phyloP scores from a whole-genome alignment of 2,329 filamentous ascomycete genomes.

The Remersonia thermophila region DNA sequence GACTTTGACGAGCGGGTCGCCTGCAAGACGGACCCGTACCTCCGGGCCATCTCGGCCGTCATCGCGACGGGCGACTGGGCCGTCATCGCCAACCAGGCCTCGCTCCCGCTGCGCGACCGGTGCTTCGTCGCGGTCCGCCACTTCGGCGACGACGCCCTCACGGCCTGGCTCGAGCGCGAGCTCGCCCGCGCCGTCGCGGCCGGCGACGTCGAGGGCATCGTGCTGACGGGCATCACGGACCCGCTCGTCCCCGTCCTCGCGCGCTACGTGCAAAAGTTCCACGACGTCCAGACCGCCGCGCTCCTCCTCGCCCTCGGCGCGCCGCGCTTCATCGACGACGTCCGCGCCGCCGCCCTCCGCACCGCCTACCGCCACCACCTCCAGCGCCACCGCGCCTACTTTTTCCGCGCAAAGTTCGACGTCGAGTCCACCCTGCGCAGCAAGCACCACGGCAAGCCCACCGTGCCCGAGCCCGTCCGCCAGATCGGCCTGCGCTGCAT shows the following conservation, averaged over 20 bases:
- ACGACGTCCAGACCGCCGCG: conserved; percentile 68
- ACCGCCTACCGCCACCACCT: conserved; percentile 58
- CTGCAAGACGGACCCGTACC: conserved; percentile 61
- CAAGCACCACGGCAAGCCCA: conserved; percentile 49
- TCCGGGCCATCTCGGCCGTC: conserved; percentile 66
- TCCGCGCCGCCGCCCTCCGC: conserved; percentile 64
- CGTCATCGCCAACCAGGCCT: conserved; percentile 58
- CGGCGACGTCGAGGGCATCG: conserved; percentile 65
- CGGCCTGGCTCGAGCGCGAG: conserved; percentile 55
- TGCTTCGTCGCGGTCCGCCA: conserved; percentile 60
- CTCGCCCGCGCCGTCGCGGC: conserved; percentile 47
- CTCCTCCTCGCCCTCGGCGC: conserved; percentile 62
- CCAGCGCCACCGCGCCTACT: conserved; percentile 60
- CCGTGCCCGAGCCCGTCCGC: conserved; percentile 50
- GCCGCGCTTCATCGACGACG: conserved; percentile 65
- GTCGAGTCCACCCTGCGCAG: conserved; percentile 62
- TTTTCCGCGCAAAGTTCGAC: conserved; percentile 65
- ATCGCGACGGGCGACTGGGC: conserved; percentile 69
- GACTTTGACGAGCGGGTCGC: conserved; percentile 48
- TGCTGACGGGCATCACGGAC: conserved; percentile 66
- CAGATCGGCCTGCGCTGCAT: conserved; percentile 67
- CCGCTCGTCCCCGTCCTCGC: conserved; percentile 62
- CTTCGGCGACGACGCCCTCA: conserved; percentile 49
- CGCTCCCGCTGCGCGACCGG: conserved; percentile 62
- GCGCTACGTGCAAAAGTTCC: conserved; percentile 61